These are phyloP conservation scores for Rosa lucieae DNA, from an alignment of 306 rosid species.

Conservation along the genomic window DNA sequence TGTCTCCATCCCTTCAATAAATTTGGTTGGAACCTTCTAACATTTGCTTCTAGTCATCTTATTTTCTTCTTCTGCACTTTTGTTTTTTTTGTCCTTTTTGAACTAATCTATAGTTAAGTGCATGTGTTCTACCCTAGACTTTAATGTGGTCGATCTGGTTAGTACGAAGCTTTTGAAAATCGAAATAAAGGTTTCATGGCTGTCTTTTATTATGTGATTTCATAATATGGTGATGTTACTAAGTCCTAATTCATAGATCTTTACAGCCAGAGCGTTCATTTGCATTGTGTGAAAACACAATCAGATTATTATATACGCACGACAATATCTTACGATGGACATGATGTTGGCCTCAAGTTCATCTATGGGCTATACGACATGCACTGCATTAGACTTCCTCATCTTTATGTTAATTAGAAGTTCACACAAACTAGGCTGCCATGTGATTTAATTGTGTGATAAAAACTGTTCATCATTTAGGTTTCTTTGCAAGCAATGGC, in stretches of 20 bases:
- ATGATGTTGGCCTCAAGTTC: background rate
- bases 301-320: background rate
- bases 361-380: background rate
- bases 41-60: background rate
- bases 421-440: background rate
- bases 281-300: background rate
- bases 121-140: too few species aligned
- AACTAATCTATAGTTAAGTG: background rate
- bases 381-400: background rate
- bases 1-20: background rate
- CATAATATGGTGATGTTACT: too few species aligned
- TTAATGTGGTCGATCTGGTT: too few species aligned
- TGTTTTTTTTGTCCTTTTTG: background rate
- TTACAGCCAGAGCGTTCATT: too few species aligned
- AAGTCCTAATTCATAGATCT: too few species aligned
- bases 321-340: background rate
- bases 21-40: background rate
- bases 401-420: background rate
- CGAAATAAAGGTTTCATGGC: too few species aligned
- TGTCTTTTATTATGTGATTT: too few species aligned
- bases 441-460: too few species aligned
- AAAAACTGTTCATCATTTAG: too few species aligned
- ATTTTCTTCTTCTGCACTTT: background rate
- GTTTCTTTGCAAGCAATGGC: too few species aligned
- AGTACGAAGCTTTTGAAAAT: too few species aligned